These are phyloP conservation scores for Lyophyllum shimeji DNA, from an alignment of 768 basidiomycete species.

Conservation along the genomic window DNA sequence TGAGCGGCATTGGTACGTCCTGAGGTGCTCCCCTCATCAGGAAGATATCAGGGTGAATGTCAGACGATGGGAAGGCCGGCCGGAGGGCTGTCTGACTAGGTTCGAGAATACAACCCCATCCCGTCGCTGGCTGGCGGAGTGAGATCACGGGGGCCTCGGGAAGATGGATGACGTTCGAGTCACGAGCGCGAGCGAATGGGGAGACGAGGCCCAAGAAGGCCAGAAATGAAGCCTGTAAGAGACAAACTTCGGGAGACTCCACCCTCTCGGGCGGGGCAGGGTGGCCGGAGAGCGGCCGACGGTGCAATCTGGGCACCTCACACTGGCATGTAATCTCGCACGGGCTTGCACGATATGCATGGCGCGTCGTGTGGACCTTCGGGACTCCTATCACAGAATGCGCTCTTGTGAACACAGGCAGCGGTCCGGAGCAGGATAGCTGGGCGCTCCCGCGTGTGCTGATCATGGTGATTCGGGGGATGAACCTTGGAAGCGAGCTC, in stretches of 20 bases:
- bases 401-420: background rate
- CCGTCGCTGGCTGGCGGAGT: background rate
- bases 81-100: background rate
- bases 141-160: background rate
- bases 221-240: background rate
- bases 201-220: background rate
- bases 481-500: slow-evolving; percentile 7
- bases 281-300: background rate
- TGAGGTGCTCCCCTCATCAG: background rate
- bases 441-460: background rate
- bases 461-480: slow-evolving; percentile 9
- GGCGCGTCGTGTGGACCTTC: background rate
- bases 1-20: background rate
- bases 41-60: too few species aligned
- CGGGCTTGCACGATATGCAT: background rate
- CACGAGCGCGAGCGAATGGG: background rate
- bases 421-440: background rate
- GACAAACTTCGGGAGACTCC: background rate
- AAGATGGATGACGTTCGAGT: background rate
- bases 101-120: background rate
- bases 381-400: background rate
- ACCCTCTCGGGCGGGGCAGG: background rate
- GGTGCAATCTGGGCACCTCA: background rate
- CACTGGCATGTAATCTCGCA: background rate
- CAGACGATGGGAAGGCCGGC: background rate